Evolutionary conservation across 148 eudicot species (phyloP), one percentile per base, ranked within the genome.

Genomic region (Vaccinium macrocarpon): DNA sequence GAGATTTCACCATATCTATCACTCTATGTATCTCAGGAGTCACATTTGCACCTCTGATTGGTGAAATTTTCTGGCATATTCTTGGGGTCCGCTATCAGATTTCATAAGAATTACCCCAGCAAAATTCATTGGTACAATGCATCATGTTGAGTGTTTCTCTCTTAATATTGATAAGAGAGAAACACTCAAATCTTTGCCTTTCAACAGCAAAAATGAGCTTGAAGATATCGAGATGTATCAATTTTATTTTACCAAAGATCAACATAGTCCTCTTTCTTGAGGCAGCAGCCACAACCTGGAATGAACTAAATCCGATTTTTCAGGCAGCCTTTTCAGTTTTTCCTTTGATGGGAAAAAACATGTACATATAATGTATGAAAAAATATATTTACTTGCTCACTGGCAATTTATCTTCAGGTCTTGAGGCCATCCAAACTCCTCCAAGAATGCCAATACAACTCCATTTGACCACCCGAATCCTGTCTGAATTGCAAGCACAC

Each of bases 381-480:
- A 6, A 50, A 11, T n/a, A n/a, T n/a, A n/a, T 80, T 72, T 73
- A 27, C 16, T 51, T 72, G 84, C 61, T 89, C 83, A 88, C 62
- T 84, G 19, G 82, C 97, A 92, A 48, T 64, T 88, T 18, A 89
- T 87, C 77, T 88, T 93, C 81, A 87, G 80, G 82, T 93, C 93
- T 79, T 87, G 27, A 1, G 98, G 91, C 98, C 98, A 94, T 83
- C 98, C 98, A 84, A 96, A 96, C 88, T 94, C 96, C 87, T 95
- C 98, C 90, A 96, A 83, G 85, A 96, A 88, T 64, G 98, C 94
- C 89, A 94, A 87, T 48, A 89, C 93, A 57, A 96, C 98, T 71
- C 98, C 98, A 35, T 93, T 96, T 49, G 94, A 91, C 98, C 98
- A 96, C 5, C 98, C 97, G 76, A 96, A 96, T 55, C 98, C 98